A percentile compares a stretch with the other conserved stretches of the same genome.
These are phyloP conservation scores for Colletotrichum sojae DNA, from an alignment of 2,329 filamentous ascomycete species.

Conservation along the genomic window DNA sequence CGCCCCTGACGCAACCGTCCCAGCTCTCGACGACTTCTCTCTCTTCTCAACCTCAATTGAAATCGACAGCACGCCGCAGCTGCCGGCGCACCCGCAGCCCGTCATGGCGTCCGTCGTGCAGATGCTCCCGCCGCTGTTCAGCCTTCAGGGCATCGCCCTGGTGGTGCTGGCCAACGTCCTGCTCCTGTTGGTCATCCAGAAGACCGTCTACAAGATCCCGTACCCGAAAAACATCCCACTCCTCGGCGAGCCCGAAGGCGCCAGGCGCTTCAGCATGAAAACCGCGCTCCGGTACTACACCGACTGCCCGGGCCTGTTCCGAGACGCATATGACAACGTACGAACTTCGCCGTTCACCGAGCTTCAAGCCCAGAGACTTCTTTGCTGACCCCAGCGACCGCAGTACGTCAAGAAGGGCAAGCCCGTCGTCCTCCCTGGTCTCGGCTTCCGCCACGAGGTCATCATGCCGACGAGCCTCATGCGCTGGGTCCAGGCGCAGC, in stretches of 20 bases:
- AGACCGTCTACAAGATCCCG: slow-evolving; percentile 40
- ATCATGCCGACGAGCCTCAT: slow-evolving; percentile 57
- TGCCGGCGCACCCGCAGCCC: background rate
- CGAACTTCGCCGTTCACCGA: background rate
- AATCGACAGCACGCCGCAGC: background rate
- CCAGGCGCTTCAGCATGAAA: slow-evolving; percentile 47
- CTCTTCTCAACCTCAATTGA: background rate
- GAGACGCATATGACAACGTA: slow-evolving; percentile 51
- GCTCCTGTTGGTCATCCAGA: slow-evolving; percentile 42
- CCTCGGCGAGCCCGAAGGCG: slow-evolving; percentile 45
- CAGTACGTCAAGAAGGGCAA: slow-evolving; percentile 60
- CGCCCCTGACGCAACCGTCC: background rate
- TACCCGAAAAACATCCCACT: slow-evolving; percentile 47
- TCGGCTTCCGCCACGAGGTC: slow-evolving; percentile 57
- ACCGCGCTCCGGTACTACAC: slow-evolving; percentile 49
- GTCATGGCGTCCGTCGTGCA: slow-evolving; percentile 20
- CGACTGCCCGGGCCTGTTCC: slow-evolving; percentile 48
- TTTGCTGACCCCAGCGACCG: background rate
- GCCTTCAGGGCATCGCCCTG: slow-evolving; percentile 22
- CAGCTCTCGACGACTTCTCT: background rate
- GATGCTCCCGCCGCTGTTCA: slow-evolving; percentile 4
- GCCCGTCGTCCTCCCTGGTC: slow-evolving; percentile 57
- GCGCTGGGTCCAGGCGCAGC: slow-evolving; percentile 57
- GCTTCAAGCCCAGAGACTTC: background rate
- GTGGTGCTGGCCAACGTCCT: slow-evolving; percentile 24